Percentiles rank a stretch among this genome's conserved stretches.
Conservation (phyloP, 2,329 filamentous ascomycete genomes). For the Lecanicillium sp. region DNA sequence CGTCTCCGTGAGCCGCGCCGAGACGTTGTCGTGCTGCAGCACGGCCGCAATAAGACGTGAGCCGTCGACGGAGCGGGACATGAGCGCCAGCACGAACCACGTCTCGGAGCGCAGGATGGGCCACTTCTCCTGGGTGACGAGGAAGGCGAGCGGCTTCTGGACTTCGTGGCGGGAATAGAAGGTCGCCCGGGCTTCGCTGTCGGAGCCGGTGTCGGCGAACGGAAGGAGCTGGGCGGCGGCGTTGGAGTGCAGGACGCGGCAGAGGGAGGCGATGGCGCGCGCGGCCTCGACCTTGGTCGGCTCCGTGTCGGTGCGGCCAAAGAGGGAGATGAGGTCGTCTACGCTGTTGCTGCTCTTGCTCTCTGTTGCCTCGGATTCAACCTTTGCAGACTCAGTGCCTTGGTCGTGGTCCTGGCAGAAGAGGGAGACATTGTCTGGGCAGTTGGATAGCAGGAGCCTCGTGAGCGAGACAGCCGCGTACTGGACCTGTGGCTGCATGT, state of each 20-base stretch:
- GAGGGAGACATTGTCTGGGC: conserved; percentile 43
- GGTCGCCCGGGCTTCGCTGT: conserved; percentile 20
- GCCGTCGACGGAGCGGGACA: conserved; percentile 47
- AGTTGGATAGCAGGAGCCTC: conserved; percentile 50
- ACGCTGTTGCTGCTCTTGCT: conserved; percentile 27
- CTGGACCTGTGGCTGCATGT: conserved; percentile 49
- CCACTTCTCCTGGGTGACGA: conserved; percentile 53
- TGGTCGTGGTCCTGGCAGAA: conserved; percentile 30
- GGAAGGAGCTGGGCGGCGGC: conserved; percentile 26
- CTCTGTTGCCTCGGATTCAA: background rate
- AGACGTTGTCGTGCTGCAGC: conserved; percentile 37
- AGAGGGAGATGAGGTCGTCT: conserved; percentile 32
- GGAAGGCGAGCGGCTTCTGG: conserved; percentile 39
- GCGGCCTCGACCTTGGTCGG: conserved; percentile 56
- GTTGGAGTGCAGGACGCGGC: conserved; percentile 47
- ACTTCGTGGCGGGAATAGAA: conserved; percentile 46
- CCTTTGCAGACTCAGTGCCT: background rate
- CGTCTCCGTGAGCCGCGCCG: conserved; percentile 38
- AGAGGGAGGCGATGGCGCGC: conserved; percentile 46
- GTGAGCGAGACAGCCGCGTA: conserved; percentile 54
- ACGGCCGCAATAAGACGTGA: conserved; percentile 38
- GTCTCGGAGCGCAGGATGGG: conserved; percentile 53
- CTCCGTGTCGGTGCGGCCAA: conserved; percentile 33
- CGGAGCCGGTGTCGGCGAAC: conserved; percentile 14
- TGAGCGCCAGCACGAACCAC: conserved; percentile 57